phyloP scores from a whole-genome alignment of 176 grass and related monocot genomes.

The Cenchrus americanus region DNA sequence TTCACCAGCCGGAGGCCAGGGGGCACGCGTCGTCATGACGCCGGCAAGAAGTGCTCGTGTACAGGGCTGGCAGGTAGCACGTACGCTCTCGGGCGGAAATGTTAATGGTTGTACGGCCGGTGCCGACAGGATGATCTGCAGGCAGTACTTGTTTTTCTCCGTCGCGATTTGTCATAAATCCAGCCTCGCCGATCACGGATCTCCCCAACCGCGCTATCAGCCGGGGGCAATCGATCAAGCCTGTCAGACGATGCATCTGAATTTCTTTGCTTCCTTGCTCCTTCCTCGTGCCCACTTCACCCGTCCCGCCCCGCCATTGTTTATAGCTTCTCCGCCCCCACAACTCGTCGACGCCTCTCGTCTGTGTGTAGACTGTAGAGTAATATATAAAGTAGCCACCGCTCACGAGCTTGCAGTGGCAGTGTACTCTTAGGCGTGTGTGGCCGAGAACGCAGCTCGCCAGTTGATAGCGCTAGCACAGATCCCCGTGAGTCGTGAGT shows the following conservation, averaged over 20 bases:
- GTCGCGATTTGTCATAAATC: conserved; percentile 44
- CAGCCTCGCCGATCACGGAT: conserved; percentile 45
- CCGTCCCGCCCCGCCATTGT: conserved; percentile 35
- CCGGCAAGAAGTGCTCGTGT: conserved; percentile 19
- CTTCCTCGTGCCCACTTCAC: conserved; percentile 48
- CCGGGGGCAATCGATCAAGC: conserved; percentile 16
- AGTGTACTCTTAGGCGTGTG: not conserved
- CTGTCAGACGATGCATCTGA: conserved; percentile 22
- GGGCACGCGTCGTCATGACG: conserved; percentile 36
- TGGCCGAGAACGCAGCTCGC: conserved; percentile 22
- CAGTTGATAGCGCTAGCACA: conserved; percentile 10
- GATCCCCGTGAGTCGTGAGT: not conserved
- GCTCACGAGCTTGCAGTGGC: conserved; percentile 5
- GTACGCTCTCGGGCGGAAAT: conserved; percentile 30
- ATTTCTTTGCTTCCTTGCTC: conserved; percentile 39
- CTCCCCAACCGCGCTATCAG: conserved; percentile 42
- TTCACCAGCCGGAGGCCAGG: conserved; percentile 1
- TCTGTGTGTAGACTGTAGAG: conserved; percentile 27
- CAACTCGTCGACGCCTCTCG: not conserved
- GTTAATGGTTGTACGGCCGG: conserved; percentile 30
- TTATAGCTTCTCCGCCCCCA: conserved; percentile 43
- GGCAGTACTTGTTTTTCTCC: not conserved
- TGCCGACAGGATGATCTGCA: conserved; percentile 47
- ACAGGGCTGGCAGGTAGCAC: conserved; percentile 44
- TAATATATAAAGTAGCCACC: conserved; percentile 38